A percentile compares a stretch with the other conserved stretches of the same genome.
These are phyloP conservation scores for Ophiostoma sp. DNA, from an alignment of 2,329 filamentous ascomycete species.

Conservation along the genomic window DNA sequence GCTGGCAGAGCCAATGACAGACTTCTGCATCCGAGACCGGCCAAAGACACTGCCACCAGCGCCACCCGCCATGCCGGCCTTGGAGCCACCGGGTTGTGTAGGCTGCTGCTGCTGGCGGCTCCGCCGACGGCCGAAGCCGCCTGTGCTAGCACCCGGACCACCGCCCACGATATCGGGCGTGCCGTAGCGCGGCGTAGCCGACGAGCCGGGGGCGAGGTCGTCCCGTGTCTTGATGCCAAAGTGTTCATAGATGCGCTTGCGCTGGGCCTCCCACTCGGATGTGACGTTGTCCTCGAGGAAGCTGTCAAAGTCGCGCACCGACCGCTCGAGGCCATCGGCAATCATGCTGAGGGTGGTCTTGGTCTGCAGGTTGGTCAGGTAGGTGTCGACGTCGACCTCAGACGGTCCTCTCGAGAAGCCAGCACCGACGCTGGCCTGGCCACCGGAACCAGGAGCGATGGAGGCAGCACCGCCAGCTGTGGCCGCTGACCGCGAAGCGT, in stretches of 20 bases:
- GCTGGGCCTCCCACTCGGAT: constrained; percentile 93
- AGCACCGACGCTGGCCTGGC: not conserved
- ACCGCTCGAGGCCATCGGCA: constrained; percentile 83
- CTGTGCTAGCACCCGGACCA: constrained; percentile 45
- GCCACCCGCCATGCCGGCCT: constrained; percentile 35
- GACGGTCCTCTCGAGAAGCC: constrained; percentile 30
- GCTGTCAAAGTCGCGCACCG: constrained; percentile 85
- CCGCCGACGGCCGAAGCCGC: constrained; percentile 56
- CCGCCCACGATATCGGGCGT: constrained; percentile 31
- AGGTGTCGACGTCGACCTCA: constrained; percentile 72
- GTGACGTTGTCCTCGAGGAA: constrained; percentile 94
- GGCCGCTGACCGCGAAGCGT: constrained; percentile 29
- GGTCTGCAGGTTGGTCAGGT: constrained; percentile 81
- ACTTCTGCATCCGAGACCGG: constrained; percentile 71
- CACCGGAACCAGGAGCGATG: not conserved
- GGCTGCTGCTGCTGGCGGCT: constrained; percentile 41
- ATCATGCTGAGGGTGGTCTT: constrained; percentile 92
- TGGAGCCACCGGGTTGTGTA: constrained; percentile 32
- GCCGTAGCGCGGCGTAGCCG: constrained; percentile 25
- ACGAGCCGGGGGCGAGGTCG: constrained; percentile 37
- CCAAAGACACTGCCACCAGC: constrained; percentile 58
- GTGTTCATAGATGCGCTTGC: constrained; percentile 91
- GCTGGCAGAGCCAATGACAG: constrained; percentile 80
- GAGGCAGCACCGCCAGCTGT: constrained; percentile 29
- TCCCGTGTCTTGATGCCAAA: constrained; percentile 77